These are phyloP conservation scores for Xylaria sp. DNA, from an alignment of 2,329 filamentous ascomycete genomes.

Conservation along the genomic window DNA sequence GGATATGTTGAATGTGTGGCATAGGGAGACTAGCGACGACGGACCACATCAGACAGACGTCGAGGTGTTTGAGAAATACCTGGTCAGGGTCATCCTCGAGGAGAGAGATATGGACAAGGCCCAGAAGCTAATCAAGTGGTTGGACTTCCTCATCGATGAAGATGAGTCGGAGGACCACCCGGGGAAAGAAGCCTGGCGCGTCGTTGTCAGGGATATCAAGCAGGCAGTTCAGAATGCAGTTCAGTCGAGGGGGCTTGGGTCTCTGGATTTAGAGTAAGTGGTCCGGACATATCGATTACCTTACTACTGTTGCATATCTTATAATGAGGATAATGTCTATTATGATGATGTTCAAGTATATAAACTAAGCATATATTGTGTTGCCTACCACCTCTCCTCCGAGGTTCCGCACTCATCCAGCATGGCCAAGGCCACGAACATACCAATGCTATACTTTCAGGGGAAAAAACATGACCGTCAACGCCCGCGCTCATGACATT, in stretches of 20 bases:
- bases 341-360: constrained; percentile 12
- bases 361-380: background rate
- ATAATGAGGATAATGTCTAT: constrained; percentile 21
- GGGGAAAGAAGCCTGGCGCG: constrained; percentile 59
- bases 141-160: constrained; percentile 65
- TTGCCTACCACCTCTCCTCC: background rate
- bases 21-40: constrained; percentile 73
- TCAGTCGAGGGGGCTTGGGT: constrained; percentile 64
- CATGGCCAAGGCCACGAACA: background rate
- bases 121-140: constrained; percentile 74
- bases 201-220: constrained; percentile 57
- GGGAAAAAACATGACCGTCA: background rate
- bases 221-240: constrained; percentile 65
- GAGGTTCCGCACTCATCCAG: background rate
- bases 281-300: background rate
- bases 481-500: background rate
- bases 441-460: background rate
- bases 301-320: constrained; percentile 1
- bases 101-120: constrained; percentile 84
- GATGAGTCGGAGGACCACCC: constrained; percentile 48
- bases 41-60: constrained; percentile 85
- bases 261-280: constrained; percentile 56
- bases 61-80: constrained; percentile 75
- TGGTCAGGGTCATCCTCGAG: constrained; percentile 75
- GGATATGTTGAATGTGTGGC: constrained; percentile 80